Percentiles rank a stretch among this genome's conserved stretches.
phyloP scores from a whole-genome alignment of 2,329 filamentous ascomycete genomes.

The Ilyonectria robusta region DNA sequence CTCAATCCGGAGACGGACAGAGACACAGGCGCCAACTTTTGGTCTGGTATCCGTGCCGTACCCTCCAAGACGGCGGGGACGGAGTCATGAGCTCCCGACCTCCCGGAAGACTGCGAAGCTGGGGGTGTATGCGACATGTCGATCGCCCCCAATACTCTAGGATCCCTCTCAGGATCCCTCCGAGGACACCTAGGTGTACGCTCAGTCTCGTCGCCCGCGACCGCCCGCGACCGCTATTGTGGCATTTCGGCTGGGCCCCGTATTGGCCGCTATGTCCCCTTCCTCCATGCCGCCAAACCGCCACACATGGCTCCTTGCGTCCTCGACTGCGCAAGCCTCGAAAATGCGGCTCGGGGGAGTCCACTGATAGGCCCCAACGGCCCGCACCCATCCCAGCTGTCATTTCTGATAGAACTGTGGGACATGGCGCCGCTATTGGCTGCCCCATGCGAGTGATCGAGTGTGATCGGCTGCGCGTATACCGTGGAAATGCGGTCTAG shows the following conservation, averaged over 20 bases:
- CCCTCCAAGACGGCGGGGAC: neutral
- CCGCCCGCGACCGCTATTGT: too few species aligned
- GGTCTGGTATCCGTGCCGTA: too few species aligned
- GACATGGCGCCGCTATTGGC: neutral
- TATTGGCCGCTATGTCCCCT: neutral
- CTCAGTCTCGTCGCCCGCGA: too few species aligned
- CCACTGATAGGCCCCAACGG: neutral
- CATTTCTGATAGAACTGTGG: conserved; percentile 2
- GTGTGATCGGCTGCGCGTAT: neutral
- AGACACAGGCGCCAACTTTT: neutral
- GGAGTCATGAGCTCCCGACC: conserved; percentile 4
- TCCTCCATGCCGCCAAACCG: conserved; percentile 2
- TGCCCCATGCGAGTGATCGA: neutral
- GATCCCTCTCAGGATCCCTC: neutral
- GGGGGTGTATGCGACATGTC: neutral
- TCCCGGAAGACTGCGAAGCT: neutral
- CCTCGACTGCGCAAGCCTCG: conserved; percentile 2
- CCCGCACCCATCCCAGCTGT: neutral
- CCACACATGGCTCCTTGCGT: conserved; percentile 1
- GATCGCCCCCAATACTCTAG: neutral
- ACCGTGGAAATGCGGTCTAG: neutral
- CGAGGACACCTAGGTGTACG: too few species aligned
- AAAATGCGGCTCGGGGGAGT: conserved; percentile 2
- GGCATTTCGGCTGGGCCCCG: too few species aligned
- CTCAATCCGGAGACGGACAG: too few species aligned